These are phyloP conservation scores for Caloboletus inedulis DNA, from an alignment of 1,284 basidiomycete genomes.

Conservation along the genomic window DNA sequence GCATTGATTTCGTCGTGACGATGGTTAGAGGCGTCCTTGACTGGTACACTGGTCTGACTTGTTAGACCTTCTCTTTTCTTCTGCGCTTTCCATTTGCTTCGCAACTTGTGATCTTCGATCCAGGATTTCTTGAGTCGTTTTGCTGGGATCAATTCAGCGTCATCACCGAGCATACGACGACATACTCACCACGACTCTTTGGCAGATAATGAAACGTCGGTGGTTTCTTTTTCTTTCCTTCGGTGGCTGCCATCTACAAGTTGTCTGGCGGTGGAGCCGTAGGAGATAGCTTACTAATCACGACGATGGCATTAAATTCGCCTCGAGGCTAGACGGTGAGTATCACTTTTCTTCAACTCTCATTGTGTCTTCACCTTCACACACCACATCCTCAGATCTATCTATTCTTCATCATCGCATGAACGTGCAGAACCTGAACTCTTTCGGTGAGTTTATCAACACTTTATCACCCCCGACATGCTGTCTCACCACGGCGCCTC, in stretches of 20 bases:
- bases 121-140: constrained; percentile 70
- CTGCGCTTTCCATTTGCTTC: constrained; percentile 73
- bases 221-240: constrained; percentile 46
- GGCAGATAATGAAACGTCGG: constrained; percentile 72
- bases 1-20: constrained; percentile 2
- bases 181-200: constrained; percentile 51
- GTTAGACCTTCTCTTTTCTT: constrained; percentile 57
- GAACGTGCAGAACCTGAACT: constrained; percentile 87
- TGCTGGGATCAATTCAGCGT: constrained; percentile 42
- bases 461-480: constrained; percentile 29
- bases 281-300: constrained; percentile 30
- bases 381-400: constrained; percentile 47
- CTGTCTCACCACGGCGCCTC: constrained; percentile 12
- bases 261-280: too few species aligned
- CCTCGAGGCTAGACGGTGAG: neutral
- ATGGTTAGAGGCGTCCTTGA: constrained; percentile 8
- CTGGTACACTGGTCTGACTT: constrained; percentile 4
- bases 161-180: neutral
- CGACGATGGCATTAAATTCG: constrained; percentile 27
- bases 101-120: constrained; percentile 71
- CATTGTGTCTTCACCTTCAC: constrained; percentile 35
- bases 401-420: constrained; percentile 63
- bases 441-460: constrained; percentile 56
- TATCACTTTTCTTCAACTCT: constrained; percentile 21
- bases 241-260: constrained; percentile 17